These are phyloP conservation scores for Pseudogymnoascus sp. DNA, from an alignment of 2,329 filamentous ascomycete species.

Conservation along the genomic window DNA sequence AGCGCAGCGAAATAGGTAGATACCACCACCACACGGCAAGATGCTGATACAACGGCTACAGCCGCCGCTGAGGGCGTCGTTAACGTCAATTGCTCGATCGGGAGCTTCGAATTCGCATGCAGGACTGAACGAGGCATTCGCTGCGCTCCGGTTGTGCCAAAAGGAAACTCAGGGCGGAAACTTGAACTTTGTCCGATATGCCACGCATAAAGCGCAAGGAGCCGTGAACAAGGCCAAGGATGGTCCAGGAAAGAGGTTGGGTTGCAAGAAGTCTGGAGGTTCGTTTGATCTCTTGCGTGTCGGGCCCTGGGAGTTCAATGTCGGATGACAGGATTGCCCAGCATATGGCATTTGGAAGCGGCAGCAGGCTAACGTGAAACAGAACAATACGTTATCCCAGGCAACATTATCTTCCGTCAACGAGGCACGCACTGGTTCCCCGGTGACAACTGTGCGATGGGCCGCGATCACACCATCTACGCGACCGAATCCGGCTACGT, in stretches of 20 bases:
- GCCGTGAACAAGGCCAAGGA: slow-evolving; percentile 64
- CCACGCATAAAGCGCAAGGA: slow-evolving; percentile 50
- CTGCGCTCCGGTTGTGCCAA: slow-evolving; percentile 18
- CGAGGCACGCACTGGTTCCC: slow-evolving; percentile 90
- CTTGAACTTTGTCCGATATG: slow-evolving; percentile 24
- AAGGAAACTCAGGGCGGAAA: slow-evolving; percentile 11
- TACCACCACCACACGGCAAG: slow-evolving; percentile 17
- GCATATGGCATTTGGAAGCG: neutral
- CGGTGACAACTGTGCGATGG: slow-evolving; percentile 91
- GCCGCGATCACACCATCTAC: slow-evolving; percentile 93
- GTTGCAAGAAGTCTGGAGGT: slow-evolving; percentile 89
- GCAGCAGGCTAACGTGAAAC: slow-evolving; percentile 11
- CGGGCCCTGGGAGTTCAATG: neutral
- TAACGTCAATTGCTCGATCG: slow-evolving; percentile 24
- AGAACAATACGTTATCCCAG: slow-evolving; percentile 90
- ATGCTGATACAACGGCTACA: slow-evolving; percentile 39
- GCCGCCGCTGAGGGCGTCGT: slow-evolving; percentile 34
- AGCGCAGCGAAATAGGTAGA: slow-evolving; percentile 12
- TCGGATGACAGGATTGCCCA: neutral
- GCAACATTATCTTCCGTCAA: slow-evolving; percentile 97
- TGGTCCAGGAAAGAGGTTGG: slow-evolving; percentile 75
- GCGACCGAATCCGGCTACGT: slow-evolving; percentile 81
- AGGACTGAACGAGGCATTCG: slow-evolving; percentile 25
- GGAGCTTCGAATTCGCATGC: slow-evolving; percentile 13
- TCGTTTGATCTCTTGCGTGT: slow-evolving; percentile 25